Evolutionary conservation across 345 rosid genomes (phyloP).

Genomic region (Acer yangbiense): DNA sequence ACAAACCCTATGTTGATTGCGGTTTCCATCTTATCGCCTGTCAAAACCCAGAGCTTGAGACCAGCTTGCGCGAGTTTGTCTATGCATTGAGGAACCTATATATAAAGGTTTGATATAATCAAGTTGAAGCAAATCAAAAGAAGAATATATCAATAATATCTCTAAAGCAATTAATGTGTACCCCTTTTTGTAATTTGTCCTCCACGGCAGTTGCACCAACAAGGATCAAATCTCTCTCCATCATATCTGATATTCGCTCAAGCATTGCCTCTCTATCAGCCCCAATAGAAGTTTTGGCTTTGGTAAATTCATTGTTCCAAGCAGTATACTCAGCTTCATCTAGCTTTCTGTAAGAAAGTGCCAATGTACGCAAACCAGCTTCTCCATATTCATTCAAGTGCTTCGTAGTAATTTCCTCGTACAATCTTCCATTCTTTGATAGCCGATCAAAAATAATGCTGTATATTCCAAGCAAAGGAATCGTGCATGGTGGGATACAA

Average conservation of each 20-base stretch:
- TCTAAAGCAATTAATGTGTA: conserved; percentile 29
- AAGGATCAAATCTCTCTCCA: conserved; percentile 87
- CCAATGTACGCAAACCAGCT: conserved; percentile 87
- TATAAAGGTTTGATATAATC: conserved; percentile 23
- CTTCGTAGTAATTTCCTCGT: conserved; percentile 60
- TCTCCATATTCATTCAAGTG: conserved; percentile 96
- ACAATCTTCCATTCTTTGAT: conserved; percentile 73
- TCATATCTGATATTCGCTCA: conserved; percentile 74
- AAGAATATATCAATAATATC: conserved; percentile 9
- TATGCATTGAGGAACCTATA: conserved; percentile 94
- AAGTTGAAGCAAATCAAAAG: conserved; percentile 24
- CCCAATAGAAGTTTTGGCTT: conserved; percentile 84
- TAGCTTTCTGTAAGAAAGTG: conserved; percentile 75
- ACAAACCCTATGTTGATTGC: conserved; percentile 97
- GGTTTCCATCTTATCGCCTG: conserved; percentile 99
- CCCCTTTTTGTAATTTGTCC: conserved; percentile 98
- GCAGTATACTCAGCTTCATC: conserved; percentile 69
- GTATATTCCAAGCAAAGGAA: conserved; percentile 30
- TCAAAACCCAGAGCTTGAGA: conserved; percentile 94
- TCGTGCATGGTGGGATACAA: conserved; percentile 10
- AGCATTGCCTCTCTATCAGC: conserved; percentile 77
- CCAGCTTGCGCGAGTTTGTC: conserved; percentile 99
- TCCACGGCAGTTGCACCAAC: conserved; percentile 98
- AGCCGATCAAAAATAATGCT: conserved; percentile 92
- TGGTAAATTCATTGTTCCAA: conserved; percentile 81